Base-by-base conservation (phyloP, 2,329 filamentous ascomycete species). In the Alternaria hordeiaustralica region DNA sequence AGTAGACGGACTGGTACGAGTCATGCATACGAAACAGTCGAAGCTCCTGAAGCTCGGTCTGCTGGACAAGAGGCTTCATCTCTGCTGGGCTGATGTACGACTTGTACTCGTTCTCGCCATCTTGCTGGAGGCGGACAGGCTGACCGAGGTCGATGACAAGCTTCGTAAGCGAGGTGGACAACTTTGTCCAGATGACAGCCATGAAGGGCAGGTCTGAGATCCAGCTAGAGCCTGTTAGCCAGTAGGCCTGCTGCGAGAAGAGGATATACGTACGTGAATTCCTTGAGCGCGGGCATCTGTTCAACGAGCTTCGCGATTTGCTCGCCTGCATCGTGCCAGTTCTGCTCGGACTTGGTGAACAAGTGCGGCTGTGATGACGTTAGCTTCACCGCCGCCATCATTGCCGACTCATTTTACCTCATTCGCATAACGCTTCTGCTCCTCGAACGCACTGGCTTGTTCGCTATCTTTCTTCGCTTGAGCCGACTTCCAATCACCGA, bases 111-210 rank as follows among this genome's bases (percentile, higher is more conserved):
- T 30, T 21, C n/a, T 66, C 58, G 4, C 61, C 51, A 8, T 70
- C 53, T 7, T 64, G 54, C 20, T 71, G 61, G 5, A 75, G 53
- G 12, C 58, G 64, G 13, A 73, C 65, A 9, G 71, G 72, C 12
- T 71, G 61, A 23, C 72, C 66, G 5, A 79, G 61, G 30, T 78
- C 71, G 23, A 78, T 20, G n/a, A 73, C 64, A 26, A 79, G 64
- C 58, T 77, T 75, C 5, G 64, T 71, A 23, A 79, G 63, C 6
- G 61, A 65, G 1, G 55, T 65, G 2, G 72, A 66, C 23, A 78
- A 61, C 44, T 62, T 63, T 3, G 65, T 33, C 67, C 71, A 78
- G 36, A 75, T 47, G 3, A 50, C 55, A 3, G 68, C 55, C 55
- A 67, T 71, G 60, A 79, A 78, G 1, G 75, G 74, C 0, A 79